Base-by-base conservation (phyloP, 192 early-diverging fungal species). In the Coemansia umbellata region DNA sequence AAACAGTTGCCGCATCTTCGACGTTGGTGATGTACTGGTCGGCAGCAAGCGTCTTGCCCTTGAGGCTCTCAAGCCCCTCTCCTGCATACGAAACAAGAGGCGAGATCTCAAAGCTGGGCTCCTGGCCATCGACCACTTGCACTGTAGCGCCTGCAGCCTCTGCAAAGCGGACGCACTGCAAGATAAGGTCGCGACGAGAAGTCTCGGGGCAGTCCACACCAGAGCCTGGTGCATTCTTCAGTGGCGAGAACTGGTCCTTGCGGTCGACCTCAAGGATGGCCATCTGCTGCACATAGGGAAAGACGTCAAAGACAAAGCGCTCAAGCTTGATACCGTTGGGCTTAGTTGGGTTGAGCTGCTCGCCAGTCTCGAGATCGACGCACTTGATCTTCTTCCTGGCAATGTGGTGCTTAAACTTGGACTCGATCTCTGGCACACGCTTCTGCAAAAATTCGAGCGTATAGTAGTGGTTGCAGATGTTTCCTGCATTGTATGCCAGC, bases 381-480 rank as follows among this genome's bases (percentile, higher is more conserved):
- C 87, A 82, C 78, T 90, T 92, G 80, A 99, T 97, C 86, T 99
- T 99, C 82, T 99, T 99, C 66, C 85, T 82, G 5, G 96, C 96
- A 58, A 97, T 85, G 70, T 99, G 96, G 80, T 94, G 96, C 76
- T 97, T 92, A 8, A 99, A 83, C 47, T 80, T 61, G 43, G 66
- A 69, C 66, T 95, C 93, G 58, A 96, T 84, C 13, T 82, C 80
- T 52, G 93, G 87, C 47, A 95, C 83, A 36, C 85, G 81, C 50
- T 89, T 74, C 36, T 60, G 67, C 65, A 99, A 78, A 66, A 99
- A 99, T 47, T 83, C 94, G 23, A 84, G 75, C 19, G 93, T 88
- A 79, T 94, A 99, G 70, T 93, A 99, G 80, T 99, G 96, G 81
- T 96, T 99, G 71, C 87, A 93, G 82, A 99, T 95, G 74, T 99